phyloP scores from a whole-genome alignment of 2,329 filamentous ascomycete species.

The Nectriaceae sp. region DNA sequence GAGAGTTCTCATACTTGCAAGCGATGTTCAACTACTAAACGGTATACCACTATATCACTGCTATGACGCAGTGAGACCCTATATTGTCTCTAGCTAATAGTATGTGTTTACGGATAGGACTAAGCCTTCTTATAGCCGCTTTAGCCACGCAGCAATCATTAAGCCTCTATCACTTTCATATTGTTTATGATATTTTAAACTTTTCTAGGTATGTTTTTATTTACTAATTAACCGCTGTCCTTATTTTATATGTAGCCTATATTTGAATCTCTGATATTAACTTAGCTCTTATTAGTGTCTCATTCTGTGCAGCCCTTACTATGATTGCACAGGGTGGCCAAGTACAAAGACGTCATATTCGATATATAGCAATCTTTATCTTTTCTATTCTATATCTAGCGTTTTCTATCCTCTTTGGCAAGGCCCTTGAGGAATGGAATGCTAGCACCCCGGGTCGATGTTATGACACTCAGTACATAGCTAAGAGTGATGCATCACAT shows the following conservation, averaged over 20 bases:
- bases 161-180: constrained; percentile 6
- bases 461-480: constrained; percentile 1
- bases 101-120: no score
- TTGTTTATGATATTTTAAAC: constrained; percentile 5
- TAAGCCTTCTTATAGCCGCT: background rate
- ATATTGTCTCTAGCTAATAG: no score
- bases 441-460: background rate
- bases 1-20: no score
- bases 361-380: background rate
- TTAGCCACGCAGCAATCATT: constrained; percentile 3
- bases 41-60: background rate
- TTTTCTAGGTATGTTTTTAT: constrained; percentile 2
- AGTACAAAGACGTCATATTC: no score
- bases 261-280: background rate
- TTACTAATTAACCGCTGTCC: no score
- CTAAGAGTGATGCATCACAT: background rate
- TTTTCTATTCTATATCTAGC: background rate
- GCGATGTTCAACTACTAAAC: background rate
- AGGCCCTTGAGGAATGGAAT: constrained; percentile 1
- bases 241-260: no score
- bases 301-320: constrained; percentile 1
- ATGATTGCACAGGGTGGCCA: background rate
- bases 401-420: constrained; percentile 1
- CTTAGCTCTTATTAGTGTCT: background rate
- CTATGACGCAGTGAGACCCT: no score